phyloP scores from a whole-genome alignment of 805 yeast genomes.

The Candida peoriensis region DNA sequence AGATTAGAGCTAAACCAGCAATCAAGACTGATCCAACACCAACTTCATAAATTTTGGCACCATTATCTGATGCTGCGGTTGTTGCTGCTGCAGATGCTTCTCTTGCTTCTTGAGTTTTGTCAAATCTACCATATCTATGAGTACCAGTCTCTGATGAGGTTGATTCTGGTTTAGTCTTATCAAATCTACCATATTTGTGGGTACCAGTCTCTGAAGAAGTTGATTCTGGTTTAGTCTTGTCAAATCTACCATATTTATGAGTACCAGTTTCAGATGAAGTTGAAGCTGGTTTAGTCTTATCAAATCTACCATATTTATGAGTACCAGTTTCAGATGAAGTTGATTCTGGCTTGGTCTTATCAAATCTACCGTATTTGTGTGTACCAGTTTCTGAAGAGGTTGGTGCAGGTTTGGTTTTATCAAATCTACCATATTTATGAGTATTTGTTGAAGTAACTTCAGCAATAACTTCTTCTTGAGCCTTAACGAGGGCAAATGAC shows the following conservation, averaged over 20 bases:
- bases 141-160: constrained; percentile 33
- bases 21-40: constrained; percentile 42
- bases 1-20: constrained; percentile 45
- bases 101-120: constrained; percentile 34
- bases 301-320: constrained; percentile 48
- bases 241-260: constrained; percentile 53
- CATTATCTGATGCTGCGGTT: too few species aligned
- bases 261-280: constrained; percentile 41
- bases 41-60: constrained; percentile 25
- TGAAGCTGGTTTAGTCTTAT: constrained; percentile 34
- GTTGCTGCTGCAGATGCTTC: constrained; percentile 23
- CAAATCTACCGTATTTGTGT: constrained; percentile 46
- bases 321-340: constrained; percentile 38
- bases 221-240: constrained; percentile 37
- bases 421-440: constrained; percentile 52
- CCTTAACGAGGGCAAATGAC: constrained; percentile 21
- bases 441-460: constrained; percentile 37
- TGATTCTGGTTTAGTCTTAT: constrained; percentile 36
- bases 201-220: constrained; percentile 39
- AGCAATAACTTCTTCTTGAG: constrained; percentile 15
- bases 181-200: constrained; percentile 51
- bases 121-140: constrained; percentile 45
- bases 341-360: constrained; percentile 37
- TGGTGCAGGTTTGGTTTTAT: constrained; percentile 38
- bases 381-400: constrained; percentile 39